These are phyloP conservation scores for Alternaria gansuensis DNA, from an alignment of 2,329 filamentous ascomycete species.

Conservation along the genomic window DNA sequence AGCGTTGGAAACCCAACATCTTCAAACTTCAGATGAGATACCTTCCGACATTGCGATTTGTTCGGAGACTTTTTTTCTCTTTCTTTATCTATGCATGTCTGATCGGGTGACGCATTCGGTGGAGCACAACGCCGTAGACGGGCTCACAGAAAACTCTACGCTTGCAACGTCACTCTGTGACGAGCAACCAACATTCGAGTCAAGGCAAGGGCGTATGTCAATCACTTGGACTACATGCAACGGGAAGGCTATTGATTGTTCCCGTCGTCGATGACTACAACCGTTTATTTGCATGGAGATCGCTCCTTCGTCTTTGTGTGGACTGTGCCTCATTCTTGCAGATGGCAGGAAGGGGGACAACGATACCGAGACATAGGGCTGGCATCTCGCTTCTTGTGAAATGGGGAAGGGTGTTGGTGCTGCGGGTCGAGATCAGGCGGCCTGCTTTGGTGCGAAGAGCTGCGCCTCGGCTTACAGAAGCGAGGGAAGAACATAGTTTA, in stretches of 20 bases:
- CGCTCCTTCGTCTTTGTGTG: background rate
- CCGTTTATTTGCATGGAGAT: slow-evolving; percentile 1
- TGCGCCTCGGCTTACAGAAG: slow-evolving; percentile 6
- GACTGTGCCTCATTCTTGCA: slow-evolving; percentile 9
- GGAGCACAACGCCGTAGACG: slow-evolving; percentile 2
- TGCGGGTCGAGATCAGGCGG: slow-evolving; percentile 8
- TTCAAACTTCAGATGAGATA: background rate
- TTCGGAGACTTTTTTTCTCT: slow-evolving; percentile 5
- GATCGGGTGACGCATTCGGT: background rate
- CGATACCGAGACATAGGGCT: slow-evolving; percentile 3
- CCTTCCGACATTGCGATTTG: background rate
- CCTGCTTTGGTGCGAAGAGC: background rate
- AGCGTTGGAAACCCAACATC: slow-evolving; percentile 1
- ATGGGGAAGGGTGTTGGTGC: background rate
- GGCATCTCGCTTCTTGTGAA: background rate
- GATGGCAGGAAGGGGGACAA: background rate
- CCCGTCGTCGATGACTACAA: background rate
- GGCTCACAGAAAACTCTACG: background rate
- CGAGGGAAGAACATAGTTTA: slow-evolving; percentile 2
- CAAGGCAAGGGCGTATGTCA: slow-evolving; percentile 3
- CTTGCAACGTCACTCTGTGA: background rate
- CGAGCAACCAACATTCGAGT: background rate
- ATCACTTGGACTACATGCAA: slow-evolving; percentile 3
- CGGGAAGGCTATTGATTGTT: background rate
- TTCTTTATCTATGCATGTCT: background rate